These are phyloP conservation scores for Scorias spongiosa DNA, from an alignment of 2,329 filamentous ascomycete species.

Conservation along the genomic window DNA sequence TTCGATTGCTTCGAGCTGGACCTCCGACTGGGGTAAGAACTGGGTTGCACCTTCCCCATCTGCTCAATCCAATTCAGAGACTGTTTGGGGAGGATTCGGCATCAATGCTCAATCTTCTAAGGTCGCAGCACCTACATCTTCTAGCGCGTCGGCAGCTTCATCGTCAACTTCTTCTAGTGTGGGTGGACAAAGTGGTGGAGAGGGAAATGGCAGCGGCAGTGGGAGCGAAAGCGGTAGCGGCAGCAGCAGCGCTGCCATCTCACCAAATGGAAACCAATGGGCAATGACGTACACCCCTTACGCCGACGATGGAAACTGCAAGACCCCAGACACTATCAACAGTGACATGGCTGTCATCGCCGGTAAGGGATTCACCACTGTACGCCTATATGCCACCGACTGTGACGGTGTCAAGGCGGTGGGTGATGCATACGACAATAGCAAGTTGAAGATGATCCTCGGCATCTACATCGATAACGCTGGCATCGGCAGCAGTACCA, in stretches of 20 bases:
- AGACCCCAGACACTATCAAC: slow-evolving; percentile 23
- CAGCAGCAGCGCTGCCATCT: slow-evolving; percentile 2
- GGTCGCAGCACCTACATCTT: not conserved
- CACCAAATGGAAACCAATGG: slow-evolving; percentile 30
- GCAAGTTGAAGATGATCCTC: slow-evolving; percentile 65
- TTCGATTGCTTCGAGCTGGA: slow-evolving; percentile 10
- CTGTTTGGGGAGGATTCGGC: not conserved
- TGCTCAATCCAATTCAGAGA: not conserved
- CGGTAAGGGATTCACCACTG: slow-evolving; percentile 42
- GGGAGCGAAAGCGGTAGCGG: not conserved
- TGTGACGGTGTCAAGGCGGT: slow-evolving; percentile 68
- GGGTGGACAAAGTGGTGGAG: too few relatives aligned
- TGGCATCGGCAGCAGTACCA: slow-evolving; percentile 42
- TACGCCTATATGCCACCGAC: slow-evolving; percentile 83
- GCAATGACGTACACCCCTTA: slow-evolving; percentile 36
- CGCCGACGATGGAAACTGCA: slow-evolving; percentile 27
- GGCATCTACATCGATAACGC: slow-evolving; percentile 68
- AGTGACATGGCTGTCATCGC: slow-evolving; percentile 28
- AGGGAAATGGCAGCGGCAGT: not conserved
- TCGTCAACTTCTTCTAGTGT: not conserved
- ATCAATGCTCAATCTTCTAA: slow-evolving; percentile 3
- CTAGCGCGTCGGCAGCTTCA: not conserved
- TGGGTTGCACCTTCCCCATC: too few relatives aligned
- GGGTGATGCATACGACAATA: slow-evolving; percentile 48
- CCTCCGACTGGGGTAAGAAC: too few relatives aligned